A percentile compares a stretch with the other conserved stretches of the same genome.
phyloP scores from a whole-genome alignment of 1,284 basidiomycete species.

The Stereum hirsutum region DNA sequence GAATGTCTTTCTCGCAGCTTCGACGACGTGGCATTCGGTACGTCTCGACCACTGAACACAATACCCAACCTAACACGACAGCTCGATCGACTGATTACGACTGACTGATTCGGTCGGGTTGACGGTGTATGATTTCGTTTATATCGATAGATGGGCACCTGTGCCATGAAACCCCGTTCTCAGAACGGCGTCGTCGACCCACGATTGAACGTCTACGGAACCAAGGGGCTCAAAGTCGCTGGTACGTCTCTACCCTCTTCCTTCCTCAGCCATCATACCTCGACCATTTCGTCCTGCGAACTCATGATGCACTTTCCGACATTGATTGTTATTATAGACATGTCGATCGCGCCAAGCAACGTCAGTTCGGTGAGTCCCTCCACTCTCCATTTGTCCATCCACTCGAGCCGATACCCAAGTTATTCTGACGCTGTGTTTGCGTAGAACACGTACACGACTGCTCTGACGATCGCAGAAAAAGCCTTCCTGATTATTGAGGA shows the following conservation, averaged over 20 bases:
- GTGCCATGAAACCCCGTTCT: conserved; percentile 49
- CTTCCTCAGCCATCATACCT: background rate
- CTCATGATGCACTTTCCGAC: background rate
- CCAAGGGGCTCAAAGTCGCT: conserved; percentile 19
- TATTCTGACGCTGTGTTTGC: no score
- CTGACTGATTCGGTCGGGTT: background rate
- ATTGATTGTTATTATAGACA: conserved; percentile 11
- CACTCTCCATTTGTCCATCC: no score
- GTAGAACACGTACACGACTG: conserved; percentile 40
- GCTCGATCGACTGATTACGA: no score
- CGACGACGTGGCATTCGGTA: conserved; percentile 47
- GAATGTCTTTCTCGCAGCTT: no score
- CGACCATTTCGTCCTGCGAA: background rate
- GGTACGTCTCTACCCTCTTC: conserved; percentile 10
- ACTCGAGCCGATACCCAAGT: no score
- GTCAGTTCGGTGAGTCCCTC: conserved; percentile 17
- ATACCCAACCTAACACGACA: no score
- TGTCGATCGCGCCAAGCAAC: conserved; percentile 21
- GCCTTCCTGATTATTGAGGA: conserved; percentile 36
- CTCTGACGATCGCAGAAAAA: conserved; percentile 39
- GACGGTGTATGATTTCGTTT: background rate
- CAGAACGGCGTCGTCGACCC: conserved; percentile 51
- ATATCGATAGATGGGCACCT: conserved; percentile 39
- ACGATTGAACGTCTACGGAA: conserved; percentile 49
- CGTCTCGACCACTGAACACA: conserved; percentile 10